Conservation (phyloP, 148 eudicot genomes). For the Rhododendron williamsianum region DNA sequence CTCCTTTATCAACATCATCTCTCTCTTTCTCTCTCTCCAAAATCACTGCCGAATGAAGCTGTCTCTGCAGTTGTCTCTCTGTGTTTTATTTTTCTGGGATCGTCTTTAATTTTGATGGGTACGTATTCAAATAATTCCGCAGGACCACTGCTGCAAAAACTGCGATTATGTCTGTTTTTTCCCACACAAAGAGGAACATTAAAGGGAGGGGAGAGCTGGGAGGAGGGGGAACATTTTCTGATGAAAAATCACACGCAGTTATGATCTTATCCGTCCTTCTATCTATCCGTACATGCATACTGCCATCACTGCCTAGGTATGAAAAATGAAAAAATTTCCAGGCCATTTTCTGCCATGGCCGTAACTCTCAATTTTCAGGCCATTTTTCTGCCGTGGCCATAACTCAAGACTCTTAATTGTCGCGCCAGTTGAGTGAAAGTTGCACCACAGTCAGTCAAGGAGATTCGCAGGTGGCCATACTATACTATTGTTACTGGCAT, state of each 20-base stretch:
- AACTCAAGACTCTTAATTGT: background rate
- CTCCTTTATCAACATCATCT: background rate
- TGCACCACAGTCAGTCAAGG: background rate
- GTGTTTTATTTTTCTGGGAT: background rate
- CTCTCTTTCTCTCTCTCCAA: background rate
- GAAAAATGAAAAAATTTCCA: too few species aligned
- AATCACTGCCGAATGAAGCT: constrained; percentile 3
- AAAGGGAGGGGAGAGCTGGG: background rate
- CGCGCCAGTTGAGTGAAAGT: background rate
- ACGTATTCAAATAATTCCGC: background rate
- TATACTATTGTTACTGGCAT: background rate
- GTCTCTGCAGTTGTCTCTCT: background rate
- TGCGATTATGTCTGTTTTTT: background rate
- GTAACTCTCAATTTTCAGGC: background rate
- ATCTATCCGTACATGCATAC: background rate
- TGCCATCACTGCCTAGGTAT: background rate
- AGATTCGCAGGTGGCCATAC: background rate
- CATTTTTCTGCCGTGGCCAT: background rate
- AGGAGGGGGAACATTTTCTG: background rate
- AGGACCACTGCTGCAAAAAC: background rate
- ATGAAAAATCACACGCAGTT: background rate
- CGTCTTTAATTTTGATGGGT: background rate
- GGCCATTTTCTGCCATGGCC: too few species aligned
- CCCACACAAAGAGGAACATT: background rate
- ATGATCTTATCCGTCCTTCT: constrained; percentile 4